A percentile compares a stretch with the other conserved stretches of the same genome.
Conservation (phyloP, 768 basidiomycete species). For the Roridomyces roridus region DNA sequence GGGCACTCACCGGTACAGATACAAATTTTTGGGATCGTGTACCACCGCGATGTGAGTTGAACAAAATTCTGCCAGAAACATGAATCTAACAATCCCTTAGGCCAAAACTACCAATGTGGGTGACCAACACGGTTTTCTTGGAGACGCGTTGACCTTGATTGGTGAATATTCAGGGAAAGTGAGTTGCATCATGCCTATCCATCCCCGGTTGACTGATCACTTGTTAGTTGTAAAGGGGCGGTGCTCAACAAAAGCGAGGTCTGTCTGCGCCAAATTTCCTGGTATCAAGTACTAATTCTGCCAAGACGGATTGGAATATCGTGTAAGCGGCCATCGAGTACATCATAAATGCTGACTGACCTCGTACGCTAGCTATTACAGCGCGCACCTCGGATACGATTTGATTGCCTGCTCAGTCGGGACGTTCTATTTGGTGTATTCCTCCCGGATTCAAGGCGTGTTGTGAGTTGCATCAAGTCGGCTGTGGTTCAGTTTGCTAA, state of each 20-base stretch:
- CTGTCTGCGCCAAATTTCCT: neutral
- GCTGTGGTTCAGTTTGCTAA: neutral
- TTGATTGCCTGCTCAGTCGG: slow-evolving; percentile 15
- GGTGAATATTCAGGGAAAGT: slow-evolving; percentile 1
- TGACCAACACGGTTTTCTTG: too few species aligned
- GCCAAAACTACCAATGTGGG: neutral
- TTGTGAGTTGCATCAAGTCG: slow-evolving; percentile 9
- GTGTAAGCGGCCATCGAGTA: neutral
- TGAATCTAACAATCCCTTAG: too few species aligned
- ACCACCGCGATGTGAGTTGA: slow-evolving; percentile 9
- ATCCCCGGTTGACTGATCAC: neutral
- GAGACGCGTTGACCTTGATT: neutral
- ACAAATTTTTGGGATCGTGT: slow-evolving; percentile 21
- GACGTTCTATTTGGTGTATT: slow-evolving; percentile 14
- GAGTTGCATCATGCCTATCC: neutral
- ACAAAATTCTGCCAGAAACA: too few species aligned
- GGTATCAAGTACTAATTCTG: neutral
- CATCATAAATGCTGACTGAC: neutral
- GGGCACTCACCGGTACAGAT: neutral
- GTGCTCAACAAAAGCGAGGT: slow-evolving; percentile 1
- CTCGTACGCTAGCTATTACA: slow-evolving; percentile 14
- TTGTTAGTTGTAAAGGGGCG: slow-evolving; percentile 13
- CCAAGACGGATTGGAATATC: slow-evolving; percentile 17
- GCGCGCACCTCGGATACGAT: slow-evolving; percentile 16
- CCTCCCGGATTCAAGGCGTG: slow-evolving; percentile 7